Base-by-base conservation (phyloP, 139 green algal species). In the Gonium pectorale region DNA sequence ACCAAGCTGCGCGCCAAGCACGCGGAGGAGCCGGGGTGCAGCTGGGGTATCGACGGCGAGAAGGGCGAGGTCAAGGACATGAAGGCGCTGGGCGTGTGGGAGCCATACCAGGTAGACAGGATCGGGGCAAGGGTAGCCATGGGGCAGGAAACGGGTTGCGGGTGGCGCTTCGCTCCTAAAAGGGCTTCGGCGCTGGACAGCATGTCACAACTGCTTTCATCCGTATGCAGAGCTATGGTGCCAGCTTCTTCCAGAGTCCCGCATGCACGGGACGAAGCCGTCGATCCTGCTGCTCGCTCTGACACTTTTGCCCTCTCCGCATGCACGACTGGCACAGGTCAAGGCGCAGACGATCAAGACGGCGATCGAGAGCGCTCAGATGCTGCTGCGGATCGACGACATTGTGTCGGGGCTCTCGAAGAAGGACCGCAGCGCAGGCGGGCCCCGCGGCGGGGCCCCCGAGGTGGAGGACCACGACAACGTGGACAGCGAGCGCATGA, bases 381-480 rank as follows among this genome's bases (percentile, higher is more conserved):
- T 99, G 95, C 92, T 99, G 74, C 94, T 99, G 69, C 91, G 97
- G 78, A 99, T 99, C 71, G 97, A 99, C 84, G 97, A 99, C 92
- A 99, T 99, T 70, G 95, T 99, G 21, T 95, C 86, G 56, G 97
- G 97, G 13, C 95, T 98, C 64, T 91, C 91, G 35, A 98, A 97
- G 86, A 97, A 96, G 80, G 60, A 83, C 56, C 33, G 79, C 38
- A 46, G 64, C 35, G 43, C 68, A 9, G 11, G 40, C 6, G 70
- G 71, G 46, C 60, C 49, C 2, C 46, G 71, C 37, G 60, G 71
- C 33, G 82, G 81, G 1, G 81, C 41, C 8, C 64, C 72, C 24
- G 81, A 90, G 63, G 77, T 88, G 43, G 88, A 91, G 52, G 88
- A 90, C 71, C 62, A 78, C 31, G 83, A 92, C 71, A 94, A 96